A percentile compares a stretch with the other conserved stretches of the same genome.
Conservation (phyloP, 2,329 filamentous ascomycete genomes). For the Diaporthe aspalathi region DNA sequence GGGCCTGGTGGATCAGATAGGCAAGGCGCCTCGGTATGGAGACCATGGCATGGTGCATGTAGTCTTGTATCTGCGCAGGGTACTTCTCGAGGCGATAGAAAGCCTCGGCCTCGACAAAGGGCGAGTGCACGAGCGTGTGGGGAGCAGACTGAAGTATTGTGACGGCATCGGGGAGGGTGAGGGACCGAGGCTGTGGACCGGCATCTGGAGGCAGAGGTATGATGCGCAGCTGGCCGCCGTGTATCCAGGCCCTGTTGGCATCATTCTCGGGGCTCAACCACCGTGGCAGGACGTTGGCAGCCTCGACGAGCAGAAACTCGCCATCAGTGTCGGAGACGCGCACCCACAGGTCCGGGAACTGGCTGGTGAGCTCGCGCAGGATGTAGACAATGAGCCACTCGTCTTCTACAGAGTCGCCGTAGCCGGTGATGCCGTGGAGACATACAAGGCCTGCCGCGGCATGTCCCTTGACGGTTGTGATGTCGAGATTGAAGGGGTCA, state of each 20-base stretch:
- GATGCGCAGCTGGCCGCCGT: constrained; percentile 79
- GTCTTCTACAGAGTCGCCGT: constrained; percentile 94
- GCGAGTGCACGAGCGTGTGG: constrained; percentile 74
- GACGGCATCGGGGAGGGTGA: constrained; percentile 75
- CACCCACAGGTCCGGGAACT: constrained; percentile 81
- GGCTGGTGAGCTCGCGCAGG: constrained; percentile 81
- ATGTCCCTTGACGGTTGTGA: constrained; percentile 64
- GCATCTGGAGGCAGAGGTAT: constrained; percentile 67
- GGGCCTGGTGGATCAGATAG: constrained; percentile 79
- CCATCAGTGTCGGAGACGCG: constrained; percentile 89
- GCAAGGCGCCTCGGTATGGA: constrained; percentile 86
- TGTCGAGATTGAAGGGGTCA: constrained; percentile 79
- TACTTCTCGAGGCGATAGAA: constrained; percentile 91
- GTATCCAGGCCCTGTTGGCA: constrained; percentile 89
- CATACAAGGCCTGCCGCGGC: constrained; percentile 61
- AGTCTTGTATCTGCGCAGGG: constrained; percentile 77
- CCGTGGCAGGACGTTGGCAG: constrained; percentile 84
- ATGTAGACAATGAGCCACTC: constrained; percentile 98
- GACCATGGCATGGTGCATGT: constrained; percentile 79
- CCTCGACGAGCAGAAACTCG: constrained; percentile 94
- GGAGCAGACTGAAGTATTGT: constrained; percentile 67
- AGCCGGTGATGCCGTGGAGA: constrained; percentile 83
- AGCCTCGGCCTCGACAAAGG: constrained; percentile 84
- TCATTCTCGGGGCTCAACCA: constrained; percentile 96
- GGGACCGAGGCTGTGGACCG: constrained; percentile 50